Evolutionary conservation across 2,329 filamentous ascomycete genomes (phyloP), one percentile per base, ranked within the genome.

Genomic region (Alternaria incomplexa): DNA sequence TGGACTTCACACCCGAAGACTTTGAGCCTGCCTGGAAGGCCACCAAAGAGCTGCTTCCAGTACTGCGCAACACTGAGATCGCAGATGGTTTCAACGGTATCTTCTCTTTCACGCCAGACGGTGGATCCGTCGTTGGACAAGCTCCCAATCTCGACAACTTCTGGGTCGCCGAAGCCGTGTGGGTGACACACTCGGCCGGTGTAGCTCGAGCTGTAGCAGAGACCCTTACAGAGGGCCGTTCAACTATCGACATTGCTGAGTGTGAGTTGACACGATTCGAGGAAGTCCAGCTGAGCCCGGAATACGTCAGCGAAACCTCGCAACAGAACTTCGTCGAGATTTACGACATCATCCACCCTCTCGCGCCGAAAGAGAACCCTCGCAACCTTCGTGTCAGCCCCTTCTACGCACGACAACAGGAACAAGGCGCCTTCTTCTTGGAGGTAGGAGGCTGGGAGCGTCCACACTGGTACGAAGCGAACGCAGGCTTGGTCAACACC

Each of bases 91-190:
- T 90, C 81, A 90, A 90, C 68, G 88, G 88, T 3, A 84, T 90
- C 68, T 88, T 90, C 75, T 90, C 88, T 0, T 90, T 90, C 70
- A 90, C 88, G 0, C 88, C 88, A 0, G 88, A 90, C 56, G 88
- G 88, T 1, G 87, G 86, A 0, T 85, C 88, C 0, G 81, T 90
- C 0, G 81, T 90, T 2, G 88, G 88, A 3, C 83, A 86, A 68
- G 82, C 86, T 0, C 87, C 88, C 7, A 83, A 83, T 13, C 75
- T 90, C 0, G 85, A 89, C 48, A 86, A 86, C 12, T 90, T 90
- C 76, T 89, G 83, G 67, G 86, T 90, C 1, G 88, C 88, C 0
- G 88, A 90, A 68, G 88, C 88, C 6, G 87, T 90, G 0, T 90
- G 88, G 88, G 88, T 90, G 1, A 90, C 88, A 17, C 88, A 90